Base-by-base conservation (phyloP, 257 asterid species). In the Ophiorrhiza pumila region DNA sequence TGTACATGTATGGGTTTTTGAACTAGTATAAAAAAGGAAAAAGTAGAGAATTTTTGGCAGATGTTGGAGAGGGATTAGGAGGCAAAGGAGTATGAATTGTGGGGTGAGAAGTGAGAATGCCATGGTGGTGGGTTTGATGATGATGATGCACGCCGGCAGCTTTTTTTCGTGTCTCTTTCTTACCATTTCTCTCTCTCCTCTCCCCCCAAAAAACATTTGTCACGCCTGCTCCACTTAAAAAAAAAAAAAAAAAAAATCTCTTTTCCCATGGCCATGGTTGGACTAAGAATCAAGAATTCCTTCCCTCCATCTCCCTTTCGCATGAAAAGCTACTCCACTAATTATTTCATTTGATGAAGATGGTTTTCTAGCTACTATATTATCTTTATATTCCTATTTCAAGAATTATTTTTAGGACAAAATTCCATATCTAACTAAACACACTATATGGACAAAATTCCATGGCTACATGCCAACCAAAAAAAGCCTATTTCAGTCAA, bases 141-240 rank as follows among this genome's bases (percentile, higher is more conserved):
- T 83, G 76, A 78, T 76, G 69, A 73, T 78, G 96, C 97, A 87
- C 89, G 89, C 91, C 89, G 87, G 90, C 93, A 88, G 92, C 95
- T 87, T 88, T 67, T 85, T 90, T 73, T 82, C 62, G 10, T 75
- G 80, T 81, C 81, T 69, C 76, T 72, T 42, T 81, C 79, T 34
- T 49, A 32, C 57, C 52, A 53, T 45, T 46, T 65, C 42, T 23
- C 55, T 63, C 74, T 46, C 63, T 42, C 50, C 42, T 81, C 46
- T 77, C 41, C 67, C 69, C 80, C 71, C 56, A 41, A 65, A 29
- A 46, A 69, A 63, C 84, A 81, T 75, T 81, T 70, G 73, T 80
- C 91, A 89, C 93, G 96, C 91, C 87, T 84, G 86, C 91, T 85
- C 85, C 88, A 75, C 80, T 70, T 31, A 74, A 31, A 60, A 62